These are phyloP conservation scores for Ophiostoma angusticollis DNA, from an alignment of 2,329 filamentous ascomycete species.

Conservation along the genomic window DNA sequence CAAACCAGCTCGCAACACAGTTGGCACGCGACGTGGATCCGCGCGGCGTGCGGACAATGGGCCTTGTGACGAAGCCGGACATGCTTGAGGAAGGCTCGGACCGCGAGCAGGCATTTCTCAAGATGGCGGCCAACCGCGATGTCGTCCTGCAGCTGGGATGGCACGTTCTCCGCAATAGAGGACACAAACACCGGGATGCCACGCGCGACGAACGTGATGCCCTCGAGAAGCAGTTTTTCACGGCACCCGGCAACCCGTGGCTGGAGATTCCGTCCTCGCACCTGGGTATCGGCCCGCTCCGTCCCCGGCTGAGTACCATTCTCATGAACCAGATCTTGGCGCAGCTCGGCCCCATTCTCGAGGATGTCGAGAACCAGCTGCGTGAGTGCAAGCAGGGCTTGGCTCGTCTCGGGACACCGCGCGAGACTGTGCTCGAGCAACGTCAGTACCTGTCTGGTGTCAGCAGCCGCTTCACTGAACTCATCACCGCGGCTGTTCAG, in stretches of 20 bases:
- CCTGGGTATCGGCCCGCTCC: slow-evolving; percentile 36
- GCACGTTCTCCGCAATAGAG: slow-evolving; percentile 38
- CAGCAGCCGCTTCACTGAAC: slow-evolving; percentile 16
- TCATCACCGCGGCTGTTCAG: slow-evolving; percentile 18
- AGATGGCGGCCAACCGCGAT: slow-evolving; percentile 32
- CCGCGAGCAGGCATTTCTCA: slow-evolving; percentile 26
- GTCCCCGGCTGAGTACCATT: slow-evolving; percentile 35
- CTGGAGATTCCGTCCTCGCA: slow-evolving; percentile 19
- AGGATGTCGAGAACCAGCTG: slow-evolving; percentile 28
- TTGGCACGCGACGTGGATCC: slow-evolving; percentile 28
- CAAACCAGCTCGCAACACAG: slow-evolving; percentile 44
- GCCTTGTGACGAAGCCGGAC: slow-evolving; percentile 47
- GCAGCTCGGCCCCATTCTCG: slow-evolving; percentile 32
- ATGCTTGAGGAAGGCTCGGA: slow-evolving; percentile 23
- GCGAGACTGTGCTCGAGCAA: slow-evolving; percentile 12
- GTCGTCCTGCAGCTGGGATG: slow-evolving; percentile 37
- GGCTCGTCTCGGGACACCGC: slow-evolving; percentile 21
- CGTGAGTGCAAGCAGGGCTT: slow-evolving; percentile 18
- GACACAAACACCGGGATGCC: slow-evolving; percentile 23
- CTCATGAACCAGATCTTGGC: slow-evolving; percentile 33
- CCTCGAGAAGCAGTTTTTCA: slow-evolving; percentile 31
- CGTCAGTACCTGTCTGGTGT: slow-evolving; percentile 19
- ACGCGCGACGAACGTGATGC: slow-evolving; percentile 24
- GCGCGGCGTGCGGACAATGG: slow-evolving; percentile 31
- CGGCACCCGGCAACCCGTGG: slow-evolving; percentile 25